Base-by-base conservation (phyloP, 75 land plant species). In the Pinus albicaulis region DNA sequence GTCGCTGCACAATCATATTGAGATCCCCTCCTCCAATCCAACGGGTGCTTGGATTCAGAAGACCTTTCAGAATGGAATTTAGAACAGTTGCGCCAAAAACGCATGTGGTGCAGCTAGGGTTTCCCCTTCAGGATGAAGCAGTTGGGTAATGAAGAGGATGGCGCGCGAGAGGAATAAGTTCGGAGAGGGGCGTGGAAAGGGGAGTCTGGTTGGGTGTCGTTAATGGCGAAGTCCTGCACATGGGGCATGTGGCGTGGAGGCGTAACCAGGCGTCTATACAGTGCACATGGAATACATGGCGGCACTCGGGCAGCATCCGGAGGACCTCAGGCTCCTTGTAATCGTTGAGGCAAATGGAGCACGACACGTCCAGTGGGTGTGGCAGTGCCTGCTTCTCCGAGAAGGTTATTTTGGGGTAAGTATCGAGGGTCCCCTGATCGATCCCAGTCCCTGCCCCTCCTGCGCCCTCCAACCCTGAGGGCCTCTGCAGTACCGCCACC, bases 241-340 rank as follows among this genome's bases (percentile, higher is more conserved):
- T 73, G 2, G 92, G 92, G 78, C 92, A 91, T 0, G 92, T 83
- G 20, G 86, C 76, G 52, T 84, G 86, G n/a, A 77, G 28, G 59
- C 83, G 26, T 15, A 91, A 78, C 92, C 92, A 91, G 15, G 86
- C 71, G 56, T 91, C 92, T 15, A 91, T 79, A 71, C 92, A 91
- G 52, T 65, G 69, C 52, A 78, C 59, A 62, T 91, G 92, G 73
- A 91, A 91, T 13, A 85, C 56, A 62, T 91, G 92, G 65, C 82
- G 75, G 59, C 92, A 91, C 5, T 81, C 84, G 5, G 92, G 92
- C 55, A 91, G 79, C 57, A 74, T 26, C 55, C 88, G 77, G 4
- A 91, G 78, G 15, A 76, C 72, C 25, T 91, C 91, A 16, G 61
- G 24, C 26, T 72, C 82, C 41, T 72, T 81, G 56, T 91, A 91